Evolutionary conservation across 805 yeast species (phyloP).

Genomic region (Yarrowia sp.): DNA sequence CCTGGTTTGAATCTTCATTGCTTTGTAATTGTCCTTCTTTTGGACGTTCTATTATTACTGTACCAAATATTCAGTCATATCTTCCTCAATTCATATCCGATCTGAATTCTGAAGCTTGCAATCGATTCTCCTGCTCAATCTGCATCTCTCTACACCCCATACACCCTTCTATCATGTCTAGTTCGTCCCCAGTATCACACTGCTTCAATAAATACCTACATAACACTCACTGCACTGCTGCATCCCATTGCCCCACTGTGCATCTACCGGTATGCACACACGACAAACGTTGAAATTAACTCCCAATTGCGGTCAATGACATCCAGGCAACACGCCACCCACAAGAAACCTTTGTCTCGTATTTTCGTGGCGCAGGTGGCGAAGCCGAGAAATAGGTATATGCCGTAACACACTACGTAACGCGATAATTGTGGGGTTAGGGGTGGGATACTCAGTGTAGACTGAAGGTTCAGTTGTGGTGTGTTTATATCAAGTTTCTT

Average conservation of each 20-base stretch:
- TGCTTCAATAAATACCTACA: no score
- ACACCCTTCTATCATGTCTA: no score
- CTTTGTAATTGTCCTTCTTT: no score
- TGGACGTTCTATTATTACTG: no score
- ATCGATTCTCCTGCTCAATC: background rate
- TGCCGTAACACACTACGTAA: background rate
- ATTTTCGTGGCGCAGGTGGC: slow-evolving; percentile 1
- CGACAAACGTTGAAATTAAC: no score
- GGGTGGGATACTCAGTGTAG: no score
- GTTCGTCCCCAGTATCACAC: no score
- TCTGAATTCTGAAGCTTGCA: background rate
- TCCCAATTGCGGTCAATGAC: background rate
- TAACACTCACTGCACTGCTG: no score
- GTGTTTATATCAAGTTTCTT: no score
- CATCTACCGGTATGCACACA: background rate
- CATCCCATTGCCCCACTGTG: background rate
- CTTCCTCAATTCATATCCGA: no score
- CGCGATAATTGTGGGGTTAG: background rate
- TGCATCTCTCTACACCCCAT: background rate
- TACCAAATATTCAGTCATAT: background rate
- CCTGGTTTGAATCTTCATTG: background rate
- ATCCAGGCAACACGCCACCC: background rate
- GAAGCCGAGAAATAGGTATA: background rate
- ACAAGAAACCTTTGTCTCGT: background rate
- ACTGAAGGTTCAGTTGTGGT: no score